Percentiles rank a stretch among this genome's conserved stretches.
phyloP scores from a whole-genome alignment of 1,139 yeast species.

The Blastobotrys petasosporus region DNA sequence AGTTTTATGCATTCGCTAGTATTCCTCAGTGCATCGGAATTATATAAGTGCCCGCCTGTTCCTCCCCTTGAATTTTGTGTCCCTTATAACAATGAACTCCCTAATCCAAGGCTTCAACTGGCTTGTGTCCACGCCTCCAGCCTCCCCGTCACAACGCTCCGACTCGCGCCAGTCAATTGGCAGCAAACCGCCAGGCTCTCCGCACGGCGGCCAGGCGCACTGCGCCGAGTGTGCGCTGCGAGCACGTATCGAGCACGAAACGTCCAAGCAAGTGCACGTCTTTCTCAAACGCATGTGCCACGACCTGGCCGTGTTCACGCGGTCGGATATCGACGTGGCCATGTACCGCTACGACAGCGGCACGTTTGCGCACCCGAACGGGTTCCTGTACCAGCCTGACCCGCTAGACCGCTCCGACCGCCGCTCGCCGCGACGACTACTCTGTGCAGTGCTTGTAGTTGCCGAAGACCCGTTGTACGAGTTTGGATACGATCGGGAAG shows the following conservation, averaged over 20 bases:
- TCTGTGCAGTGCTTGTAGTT: slow-evolving; percentile 4
- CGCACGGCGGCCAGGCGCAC: neutral
- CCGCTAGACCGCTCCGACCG: neutral
- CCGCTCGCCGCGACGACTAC: neutral
- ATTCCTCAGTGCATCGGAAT: too few relatives aligned
- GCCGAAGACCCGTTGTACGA: slow-evolving; percentile 4
- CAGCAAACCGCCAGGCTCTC: neutral
- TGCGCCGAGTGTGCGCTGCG: slow-evolving; percentile 6
- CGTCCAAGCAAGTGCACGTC: slow-evolving; percentile 1
- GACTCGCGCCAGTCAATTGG: neutral
- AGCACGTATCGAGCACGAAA: slow-evolving; percentile 4
- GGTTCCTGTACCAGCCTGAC: neutral
- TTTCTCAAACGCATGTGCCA: neutral
- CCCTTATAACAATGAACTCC: slow-evolving; percentile 2
- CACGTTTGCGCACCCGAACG: slow-evolving; percentile 1
- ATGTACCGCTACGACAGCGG: slow-evolving; percentile 6
- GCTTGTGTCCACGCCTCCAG: slow-evolving; percentile 6
- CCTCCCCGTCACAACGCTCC: neutral
- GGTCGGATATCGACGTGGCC: slow-evolving; percentile 1
- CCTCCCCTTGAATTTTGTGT: neutral
- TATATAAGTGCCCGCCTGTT: too few relatives aligned
- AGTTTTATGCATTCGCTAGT: too few relatives aligned
- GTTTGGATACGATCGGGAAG: neutral
- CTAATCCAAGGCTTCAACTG: slow-evolving; percentile 6
- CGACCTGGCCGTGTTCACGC: slow-evolving; percentile 1